Conservation (phyloP, 1,284 basidiomycete species). For the Cryptococcus floricola region DNA sequence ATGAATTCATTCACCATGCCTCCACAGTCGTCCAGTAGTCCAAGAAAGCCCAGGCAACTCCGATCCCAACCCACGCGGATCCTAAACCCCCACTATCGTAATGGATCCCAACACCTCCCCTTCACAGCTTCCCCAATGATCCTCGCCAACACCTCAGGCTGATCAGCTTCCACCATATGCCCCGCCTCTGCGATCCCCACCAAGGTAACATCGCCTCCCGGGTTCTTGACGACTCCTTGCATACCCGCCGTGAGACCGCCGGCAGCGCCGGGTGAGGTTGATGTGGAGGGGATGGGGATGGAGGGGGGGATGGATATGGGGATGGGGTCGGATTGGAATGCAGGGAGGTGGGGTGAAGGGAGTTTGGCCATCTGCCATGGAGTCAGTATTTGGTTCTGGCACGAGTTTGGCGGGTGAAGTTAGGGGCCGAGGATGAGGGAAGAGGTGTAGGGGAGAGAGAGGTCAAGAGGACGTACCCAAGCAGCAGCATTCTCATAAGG, state of each 20-base stretch:
- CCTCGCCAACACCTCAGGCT: background rate
- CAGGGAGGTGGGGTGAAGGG: background rate
- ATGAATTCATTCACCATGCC: too few species aligned
- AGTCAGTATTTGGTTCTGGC: too few species aligned
- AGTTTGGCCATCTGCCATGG: too few species aligned
- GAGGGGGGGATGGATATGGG: background rate
- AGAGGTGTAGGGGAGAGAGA: too few species aligned
- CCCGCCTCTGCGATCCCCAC: slow-evolving; percentile 6
- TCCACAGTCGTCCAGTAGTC: too few species aligned
- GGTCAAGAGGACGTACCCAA: too few species aligned
- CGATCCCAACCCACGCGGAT: too few species aligned
- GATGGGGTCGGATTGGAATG: slow-evolving; percentile 2
- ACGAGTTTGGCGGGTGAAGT: too few species aligned
- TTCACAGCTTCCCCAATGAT: background rate
- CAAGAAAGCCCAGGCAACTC: too few species aligned
- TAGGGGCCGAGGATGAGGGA: too few species aligned
- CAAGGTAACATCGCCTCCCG: slow-evolving; percentile 1
- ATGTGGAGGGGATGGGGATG: background rate
- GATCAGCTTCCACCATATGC: slow-evolving; percentile 3
- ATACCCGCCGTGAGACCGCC: background rate
- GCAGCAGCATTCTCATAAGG: slow-evolving; percentile 1
- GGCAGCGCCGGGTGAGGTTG: too few species aligned
- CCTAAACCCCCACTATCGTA: too few species aligned
- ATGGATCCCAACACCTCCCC: background rate
- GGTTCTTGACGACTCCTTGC: slow-evolving; percentile 6